Evolutionary conservation across 2,329 filamentous ascomycete species (phyloP), one percentile per base, ranked within the genome.

Genomic region (Calcarisporium arbuscula): DNA sequence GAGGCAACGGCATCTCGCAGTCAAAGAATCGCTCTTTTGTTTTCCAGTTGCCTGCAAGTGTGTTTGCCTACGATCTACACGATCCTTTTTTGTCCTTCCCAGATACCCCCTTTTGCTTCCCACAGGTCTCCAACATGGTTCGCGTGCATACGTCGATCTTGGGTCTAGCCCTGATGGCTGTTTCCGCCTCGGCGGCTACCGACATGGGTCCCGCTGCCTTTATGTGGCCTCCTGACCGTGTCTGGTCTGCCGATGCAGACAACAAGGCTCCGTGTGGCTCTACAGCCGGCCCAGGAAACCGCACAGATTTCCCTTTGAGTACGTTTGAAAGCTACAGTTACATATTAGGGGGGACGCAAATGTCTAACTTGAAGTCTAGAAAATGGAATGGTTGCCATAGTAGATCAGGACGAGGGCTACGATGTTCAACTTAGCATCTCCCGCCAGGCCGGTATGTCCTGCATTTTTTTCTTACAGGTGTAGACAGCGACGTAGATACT

Each of bases 241-340:
- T 54, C 30, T 77, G 71, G 70, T 58, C 57, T 28, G 65, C 59
- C 20, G 56, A 58, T 16, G 53, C 62, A 28, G 72, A 76, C 46
- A 74, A 74, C 46, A 66, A 51, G 10, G 58, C 64, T 3, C 72
- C 72, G 0, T 77, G 73, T 45, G 72, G 73, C 34, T 72, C 68
- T 19, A 51, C 51, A 15, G 52, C 48, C 2, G 25, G n/a, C 2
- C 5, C 30, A 3, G 35, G 25, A 8, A 68, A 68, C 35, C 57
- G 73, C 36, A 74, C 71, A 2, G 49, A 63, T 4, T 76, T 74
- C 39, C 72, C 73, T 21, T 48, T 76, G 5, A 53, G 66, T 70
- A 33, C 19, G 41, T 32, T 17, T 20, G 22, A 25, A 25, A 25
- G n/a, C 9, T 9, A 45, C 9, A 18, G 11, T 9, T 25, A n/a